Conservation (phyloP, 345 rosid species). For the Heritiera littoralis region DNA sequence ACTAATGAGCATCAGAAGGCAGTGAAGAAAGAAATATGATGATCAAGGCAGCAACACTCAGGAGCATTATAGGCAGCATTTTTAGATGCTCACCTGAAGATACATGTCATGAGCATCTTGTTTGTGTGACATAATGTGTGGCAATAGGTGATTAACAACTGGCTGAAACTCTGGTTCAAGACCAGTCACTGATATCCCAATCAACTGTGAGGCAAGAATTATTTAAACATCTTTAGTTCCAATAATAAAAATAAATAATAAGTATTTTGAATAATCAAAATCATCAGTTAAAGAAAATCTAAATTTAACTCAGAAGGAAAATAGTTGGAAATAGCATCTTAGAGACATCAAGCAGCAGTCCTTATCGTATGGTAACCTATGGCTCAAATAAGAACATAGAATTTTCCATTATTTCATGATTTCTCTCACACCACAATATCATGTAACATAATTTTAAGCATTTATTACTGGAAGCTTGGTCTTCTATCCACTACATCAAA, state of each 20-base stretch:
- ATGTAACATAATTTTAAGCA: neutral
- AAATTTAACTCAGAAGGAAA: neutral
- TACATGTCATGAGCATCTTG: slow-evolving; percentile 72
- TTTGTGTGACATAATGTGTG: slow-evolving; percentile 65
- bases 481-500: slow-evolving; percentile 1
- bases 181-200: slow-evolving; percentile 68
- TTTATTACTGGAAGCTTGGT: neutral
- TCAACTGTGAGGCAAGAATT: slow-evolving; percentile 49
- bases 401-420: neutral
- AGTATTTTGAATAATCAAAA: slow-evolving; percentile 19
- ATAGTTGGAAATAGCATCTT: neutral
- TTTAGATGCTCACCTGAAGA: slow-evolving; percentile 58
- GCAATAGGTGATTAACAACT: slow-evolving; percentile 73
- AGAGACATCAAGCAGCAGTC: neutral
- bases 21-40: slow-evolving; percentile 26
- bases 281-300: neutral
- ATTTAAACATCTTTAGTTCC: slow-evolving; percentile 9
- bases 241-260: too few species aligned
- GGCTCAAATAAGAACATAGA: neutral
- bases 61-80: neutral
- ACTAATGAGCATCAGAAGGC: slow-evolving; percentile 46
- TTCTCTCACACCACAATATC: neutral
- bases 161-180: slow-evolving; percentile 89
- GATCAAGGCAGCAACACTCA: slow-evolving; percentile 10
- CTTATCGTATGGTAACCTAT: neutral